Conservation (phyloP, 805 yeast species). For the Yarrowia deformans region DNA sequence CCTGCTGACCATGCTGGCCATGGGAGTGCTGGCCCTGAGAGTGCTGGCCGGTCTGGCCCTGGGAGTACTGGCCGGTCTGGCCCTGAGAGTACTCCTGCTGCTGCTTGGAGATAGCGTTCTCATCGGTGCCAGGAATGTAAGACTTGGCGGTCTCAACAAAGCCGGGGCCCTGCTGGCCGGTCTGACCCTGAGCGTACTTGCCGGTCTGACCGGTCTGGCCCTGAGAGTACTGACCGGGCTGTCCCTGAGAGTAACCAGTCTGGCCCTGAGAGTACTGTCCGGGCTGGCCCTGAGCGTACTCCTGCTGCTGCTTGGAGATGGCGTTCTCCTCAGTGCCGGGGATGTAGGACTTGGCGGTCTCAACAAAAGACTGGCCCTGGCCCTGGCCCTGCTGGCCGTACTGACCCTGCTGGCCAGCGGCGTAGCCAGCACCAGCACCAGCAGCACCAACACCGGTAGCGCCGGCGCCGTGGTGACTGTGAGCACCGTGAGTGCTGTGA, state of each 20-base stretch:
- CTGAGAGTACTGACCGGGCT: background rate
- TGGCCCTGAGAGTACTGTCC: background rate
- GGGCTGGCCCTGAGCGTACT: slow-evolving; percentile 1
- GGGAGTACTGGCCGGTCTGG: background rate
- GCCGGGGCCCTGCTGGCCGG: background rate
- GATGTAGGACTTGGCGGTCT: slow-evolving; percentile 37
- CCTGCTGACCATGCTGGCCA: slow-evolving; percentile 16
- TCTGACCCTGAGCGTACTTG: background rate
- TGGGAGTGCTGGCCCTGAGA: background rate
- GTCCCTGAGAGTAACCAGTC: background rate
- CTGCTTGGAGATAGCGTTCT: slow-evolving; percentile 16
- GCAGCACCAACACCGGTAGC: slow-evolving; percentile 30
- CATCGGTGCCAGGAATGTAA: slow-evolving; percentile 33
- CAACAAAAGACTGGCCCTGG: slow-evolving; percentile 19
- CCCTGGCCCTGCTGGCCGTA: slow-evolving; percentile 4
- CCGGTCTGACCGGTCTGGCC: slow-evolving; percentile 1
- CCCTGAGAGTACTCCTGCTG: slow-evolving; percentile 14
- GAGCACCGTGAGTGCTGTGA: slow-evolving; percentile 13
- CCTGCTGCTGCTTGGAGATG: slow-evolving; percentile 27
- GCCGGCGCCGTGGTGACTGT: slow-evolving; percentile 19
- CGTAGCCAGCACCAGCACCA: slow-evolving; percentile 34
- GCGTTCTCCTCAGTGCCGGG: slow-evolving; percentile 24
- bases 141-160: slow-evolving; percentile 34
- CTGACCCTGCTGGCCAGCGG: slow-evolving; percentile 11
- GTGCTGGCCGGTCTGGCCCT: slow-evolving; percentile 8